Conservation (phyloP, 176 grass and related monocot species). For the Poa pratensis region DNA sequence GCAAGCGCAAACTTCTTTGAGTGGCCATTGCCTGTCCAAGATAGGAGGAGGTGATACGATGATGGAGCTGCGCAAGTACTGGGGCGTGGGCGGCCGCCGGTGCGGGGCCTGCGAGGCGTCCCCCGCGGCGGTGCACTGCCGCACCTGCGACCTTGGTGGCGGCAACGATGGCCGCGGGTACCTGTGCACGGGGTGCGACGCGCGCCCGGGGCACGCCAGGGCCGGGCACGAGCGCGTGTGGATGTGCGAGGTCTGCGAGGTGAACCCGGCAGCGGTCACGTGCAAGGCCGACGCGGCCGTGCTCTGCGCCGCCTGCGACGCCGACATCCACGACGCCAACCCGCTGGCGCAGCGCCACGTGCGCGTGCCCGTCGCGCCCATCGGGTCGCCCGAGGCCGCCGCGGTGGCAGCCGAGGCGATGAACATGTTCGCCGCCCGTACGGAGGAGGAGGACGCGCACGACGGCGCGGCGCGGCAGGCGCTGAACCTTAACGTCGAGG, state of each 20-base stretch:
- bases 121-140: constrained; percentile 59
- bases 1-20: neutral
- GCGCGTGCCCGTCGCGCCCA: constrained; percentile 66
- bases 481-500: constrained; percentile 68
- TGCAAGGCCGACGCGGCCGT: constrained; percentile 96
- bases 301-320: constrained; percentile 73
- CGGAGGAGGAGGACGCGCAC: neutral
- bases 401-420: constrained; percentile 39
- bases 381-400: constrained; percentile 38
- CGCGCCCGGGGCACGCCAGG: constrained; percentile 43
- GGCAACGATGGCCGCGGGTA: constrained; percentile 3
- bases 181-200: constrained; percentile 60
- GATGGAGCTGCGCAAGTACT: constrained; percentile 57
- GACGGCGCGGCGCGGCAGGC: neutral
- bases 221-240: constrained; percentile 59
- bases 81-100: constrained; percentile 40
- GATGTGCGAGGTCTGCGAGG: constrained; percentile 93
- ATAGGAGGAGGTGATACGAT: neutral
- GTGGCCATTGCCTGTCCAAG: constrained; percentile 3
- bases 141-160: constrained; percentile 33
- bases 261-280: constrained; percentile 68
- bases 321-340: constrained; percentile 90
- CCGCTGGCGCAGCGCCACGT: constrained; percentile 85
- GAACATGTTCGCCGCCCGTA: constrained; percentile 46
- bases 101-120: constrained; percentile 60